Evolutionary conservation across 2,329 filamentous ascomycete genomes (phyloP).

Genomic region (Aspergillus versicolor): DNA sequence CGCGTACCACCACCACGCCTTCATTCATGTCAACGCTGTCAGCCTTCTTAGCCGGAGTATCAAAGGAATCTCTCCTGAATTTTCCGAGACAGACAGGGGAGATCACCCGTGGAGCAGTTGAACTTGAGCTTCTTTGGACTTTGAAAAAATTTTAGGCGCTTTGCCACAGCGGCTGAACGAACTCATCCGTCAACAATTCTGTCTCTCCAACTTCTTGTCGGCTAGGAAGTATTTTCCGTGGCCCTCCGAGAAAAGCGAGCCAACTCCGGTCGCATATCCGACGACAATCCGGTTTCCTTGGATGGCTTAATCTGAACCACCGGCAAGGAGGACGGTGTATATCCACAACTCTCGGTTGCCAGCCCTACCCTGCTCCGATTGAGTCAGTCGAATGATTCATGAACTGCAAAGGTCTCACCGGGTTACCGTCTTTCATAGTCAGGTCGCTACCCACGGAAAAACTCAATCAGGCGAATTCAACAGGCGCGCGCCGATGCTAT

Average conservation of each 20-base stretch:
- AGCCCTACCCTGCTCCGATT: neutral
- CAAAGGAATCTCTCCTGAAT: neutral
- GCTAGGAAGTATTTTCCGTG: neutral
- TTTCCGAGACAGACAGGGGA: neutral
- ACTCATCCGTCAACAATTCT: too few species aligned
- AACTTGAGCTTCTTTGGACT: too few species aligned
- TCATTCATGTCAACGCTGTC: neutral
- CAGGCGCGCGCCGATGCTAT: neutral
- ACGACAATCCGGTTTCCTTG: conserved; percentile 1
- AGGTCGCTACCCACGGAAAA: neutral
- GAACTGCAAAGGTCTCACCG: neutral
- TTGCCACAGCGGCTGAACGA: too few species aligned
- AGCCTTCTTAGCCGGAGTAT: neutral
- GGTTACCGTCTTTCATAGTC: too few species aligned
- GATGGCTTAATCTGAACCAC: neutral
- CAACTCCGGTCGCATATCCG: neutral
- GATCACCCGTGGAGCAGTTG: too few species aligned
- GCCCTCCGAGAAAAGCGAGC: neutral
- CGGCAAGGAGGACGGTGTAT: neutral
- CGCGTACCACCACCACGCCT: neutral
- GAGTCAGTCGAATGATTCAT: neutral
- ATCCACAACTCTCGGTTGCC: neutral
- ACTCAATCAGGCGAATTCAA: neutral
- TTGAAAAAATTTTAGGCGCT: too few species aligned
- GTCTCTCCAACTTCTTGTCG: too few species aligned